A percentile compares a stretch with the other conserved stretches of the same genome.
Conservation (phyloP, 2,329 filamentous ascomycete species). For the Myriangium duriaei region DNA sequence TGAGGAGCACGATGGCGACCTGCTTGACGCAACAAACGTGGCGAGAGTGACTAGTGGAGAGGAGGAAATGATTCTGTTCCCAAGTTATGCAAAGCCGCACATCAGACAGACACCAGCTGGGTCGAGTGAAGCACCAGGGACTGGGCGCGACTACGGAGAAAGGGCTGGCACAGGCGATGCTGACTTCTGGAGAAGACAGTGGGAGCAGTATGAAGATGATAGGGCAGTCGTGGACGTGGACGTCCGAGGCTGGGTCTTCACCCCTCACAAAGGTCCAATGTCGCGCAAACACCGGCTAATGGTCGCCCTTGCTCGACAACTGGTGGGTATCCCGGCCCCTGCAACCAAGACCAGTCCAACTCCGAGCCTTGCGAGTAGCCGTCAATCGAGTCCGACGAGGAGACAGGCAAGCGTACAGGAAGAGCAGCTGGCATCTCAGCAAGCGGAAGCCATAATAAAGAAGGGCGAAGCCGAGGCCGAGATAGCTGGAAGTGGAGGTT, state of each 20-base stretch:
- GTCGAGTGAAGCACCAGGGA: slow-evolving; percentile 27
- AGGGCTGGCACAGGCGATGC: slow-evolving; percentile 43
- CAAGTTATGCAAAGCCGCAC: slow-evolving; percentile 76
- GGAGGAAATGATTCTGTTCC: slow-evolving; percentile 90
- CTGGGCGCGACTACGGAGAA: slow-evolving; percentile 31
- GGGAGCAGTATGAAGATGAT: slow-evolving; percentile 68
- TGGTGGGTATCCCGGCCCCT: slow-evolving; percentile 74
- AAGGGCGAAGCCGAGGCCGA: slow-evolving; percentile 60
- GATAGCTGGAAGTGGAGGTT: slow-evolving; percentile 56
- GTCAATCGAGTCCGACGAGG: slow-evolving; percentile 33
- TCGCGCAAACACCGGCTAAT: slow-evolving; percentile 76
- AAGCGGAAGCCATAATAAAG: slow-evolving; percentile 65
- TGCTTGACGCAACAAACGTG: slow-evolving; percentile 72
- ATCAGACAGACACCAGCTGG: slow-evolving; percentile 31
- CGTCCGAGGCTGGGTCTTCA: slow-evolving; percentile 89
- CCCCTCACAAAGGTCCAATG: slow-evolving; percentile 72
- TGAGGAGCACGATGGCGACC: slow-evolving; percentile 40
- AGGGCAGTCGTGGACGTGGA: slow-evolving; percentile 87
- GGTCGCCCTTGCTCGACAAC: slow-evolving; percentile 70
- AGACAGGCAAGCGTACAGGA: slow-evolving; percentile 27
- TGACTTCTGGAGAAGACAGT: slow-evolving; percentile 66
- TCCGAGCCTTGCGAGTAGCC: slow-evolving; percentile 28
- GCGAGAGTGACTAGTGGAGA: slow-evolving; percentile 67
- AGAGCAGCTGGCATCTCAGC: slow-evolving; percentile 55
- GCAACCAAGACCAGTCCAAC: slow-evolving; percentile 28